Base-by-base conservation (phyloP, 805 yeast genomes). In the Teunomyces barrocoloradensis region DNA sequence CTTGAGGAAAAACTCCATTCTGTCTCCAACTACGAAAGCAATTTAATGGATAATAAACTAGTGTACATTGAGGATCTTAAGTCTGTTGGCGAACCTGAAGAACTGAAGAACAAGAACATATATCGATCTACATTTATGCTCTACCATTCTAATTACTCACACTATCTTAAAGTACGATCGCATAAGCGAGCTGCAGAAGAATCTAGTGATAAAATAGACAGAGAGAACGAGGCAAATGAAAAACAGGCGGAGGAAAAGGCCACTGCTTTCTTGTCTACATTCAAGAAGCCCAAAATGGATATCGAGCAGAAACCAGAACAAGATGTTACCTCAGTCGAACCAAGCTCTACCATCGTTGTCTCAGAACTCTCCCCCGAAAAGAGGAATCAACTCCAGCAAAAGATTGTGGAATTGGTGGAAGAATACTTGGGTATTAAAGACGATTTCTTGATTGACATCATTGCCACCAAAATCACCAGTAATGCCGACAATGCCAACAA, bases 351-450 rank as follows among this genome's bases (percentile, higher is more conserved):
- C 15, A 12, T 46, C n/a, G 36, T 30, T 4, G 44, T 61, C 6
- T 41, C 54, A 2, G 15, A 38, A 5, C 47, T 63, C 7, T 33
- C 58, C 1, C 13, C 44, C 2, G 53, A 47, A 1, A 34, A 25
- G 3, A 48, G 68, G 21, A 56, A 48, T 0, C 27, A 54, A 6
- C 52, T 79, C 20, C 64, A 65, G 28, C 53, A 55, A 0, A 73
- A 71, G 49, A 63, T 80, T 17, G 69, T 65, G n/a, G 60, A 59
- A 3, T 65, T 78, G 41, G 61, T 82, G 28, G 81, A 74, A 46
- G 82, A 80, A 47, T 77, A 70, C 47, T 58, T 82, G 41, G 87
- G 85, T 1, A 66, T 78, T 39, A 64, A 66, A 43, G 87, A 81
- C 50, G 80, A 76, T 11, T 74, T 77, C 37, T 65, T 82, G 50